Evolutionary conservation across 441 rosid genomes (phyloP).

Genomic region (Biscutella auriculata): DNA sequence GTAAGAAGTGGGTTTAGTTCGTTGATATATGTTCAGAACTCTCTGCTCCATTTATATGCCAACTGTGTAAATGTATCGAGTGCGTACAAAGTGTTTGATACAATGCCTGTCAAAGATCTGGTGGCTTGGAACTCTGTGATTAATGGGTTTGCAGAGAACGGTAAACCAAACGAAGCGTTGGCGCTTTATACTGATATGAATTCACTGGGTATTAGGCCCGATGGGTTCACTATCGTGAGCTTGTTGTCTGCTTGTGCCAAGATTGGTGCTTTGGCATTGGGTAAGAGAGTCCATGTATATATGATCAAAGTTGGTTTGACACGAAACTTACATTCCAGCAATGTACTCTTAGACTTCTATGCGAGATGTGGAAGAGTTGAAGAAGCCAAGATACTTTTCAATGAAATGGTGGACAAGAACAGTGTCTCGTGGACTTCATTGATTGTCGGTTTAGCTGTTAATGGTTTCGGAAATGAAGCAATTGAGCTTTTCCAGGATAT

Average conservation of each 20-base stretch:
- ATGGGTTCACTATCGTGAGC: constrained; percentile 62
- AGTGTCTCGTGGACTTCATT: constrained; percentile 68
- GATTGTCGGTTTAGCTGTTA: constrained; percentile 70
- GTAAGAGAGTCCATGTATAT: constrained; percentile 53
- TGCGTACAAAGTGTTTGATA: constrained; percentile 55
- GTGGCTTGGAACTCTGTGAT: constrained; percentile 86
- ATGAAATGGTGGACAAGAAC: constrained; percentile 40
- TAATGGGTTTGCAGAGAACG: constrained; percentile 60
- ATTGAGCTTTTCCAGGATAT: constrained; percentile 38
- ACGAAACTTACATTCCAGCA: constrained; percentile 36
- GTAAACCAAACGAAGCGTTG: constrained; percentile 51
- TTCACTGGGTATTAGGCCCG: constrained; percentile 40
- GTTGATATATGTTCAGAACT: constrained; percentile 47
- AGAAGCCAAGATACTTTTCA: constrained; percentile 42
- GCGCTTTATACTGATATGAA: constrained; percentile 39
- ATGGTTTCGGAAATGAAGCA: constrained; percentile 64
- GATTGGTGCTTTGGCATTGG: constrained; percentile 59
- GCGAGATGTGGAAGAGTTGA: constrained; percentile 49
- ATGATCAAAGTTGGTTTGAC: constrained; percentile 40
- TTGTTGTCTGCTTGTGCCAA: constrained; percentile 66
- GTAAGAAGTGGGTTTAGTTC: constrained; percentile 48
- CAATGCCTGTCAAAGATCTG: constrained; percentile 47
- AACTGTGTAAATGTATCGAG: constrained; percentile 31
- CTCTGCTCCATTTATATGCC: constrained; percentile 44
- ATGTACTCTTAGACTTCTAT: constrained; percentile 61